phyloP scores from a whole-genome alignment of 805 yeast species.

The Monosporozyma unispora region DNA sequence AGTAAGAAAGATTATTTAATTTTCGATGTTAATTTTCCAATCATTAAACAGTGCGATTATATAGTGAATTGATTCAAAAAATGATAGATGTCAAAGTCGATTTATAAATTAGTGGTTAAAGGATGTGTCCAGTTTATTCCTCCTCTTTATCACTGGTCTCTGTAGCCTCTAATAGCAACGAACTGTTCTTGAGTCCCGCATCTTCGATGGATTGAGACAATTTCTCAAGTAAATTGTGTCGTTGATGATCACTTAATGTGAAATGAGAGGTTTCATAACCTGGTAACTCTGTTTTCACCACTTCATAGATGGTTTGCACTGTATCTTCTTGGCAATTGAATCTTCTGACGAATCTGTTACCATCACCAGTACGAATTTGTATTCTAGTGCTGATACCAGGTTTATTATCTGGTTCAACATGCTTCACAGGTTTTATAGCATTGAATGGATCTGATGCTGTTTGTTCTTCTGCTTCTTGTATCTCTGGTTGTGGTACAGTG shows the following conservation, averaged over 20 bases:
- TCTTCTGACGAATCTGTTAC: constrained; percentile 69
- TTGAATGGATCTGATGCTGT: constrained; percentile 38
- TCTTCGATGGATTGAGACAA: constrained; percentile 54
- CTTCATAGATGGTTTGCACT: constrained; percentile 53
- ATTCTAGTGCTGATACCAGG: constrained; percentile 60
- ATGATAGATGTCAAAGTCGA: background rate
- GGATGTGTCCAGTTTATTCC: too few relatives aligned
- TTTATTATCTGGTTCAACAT: constrained; percentile 52
- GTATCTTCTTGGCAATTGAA: constrained; percentile 46
- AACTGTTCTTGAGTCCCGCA: constrained; percentile 76
- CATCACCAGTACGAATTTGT: constrained; percentile 83
- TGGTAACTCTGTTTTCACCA: constrained; percentile 51
- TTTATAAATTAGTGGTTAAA: background rate
- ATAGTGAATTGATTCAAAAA: background rate
- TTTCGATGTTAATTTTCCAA: background rate
- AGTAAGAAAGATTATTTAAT: background rate
- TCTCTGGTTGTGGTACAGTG: background rate
- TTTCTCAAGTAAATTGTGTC: constrained; percentile 46
- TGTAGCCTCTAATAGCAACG: constrained; percentile 52
- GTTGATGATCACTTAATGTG: constrained; percentile 44
- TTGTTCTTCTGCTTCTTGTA: constrained; percentile 5
- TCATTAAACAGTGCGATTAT: background rate
- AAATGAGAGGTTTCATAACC: constrained; percentile 38
- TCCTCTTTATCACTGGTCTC: background rate
- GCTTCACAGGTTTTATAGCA: constrained; percentile 40